Conservation (phyloP, 1,139 yeast genomes). For the Yamadazyma friedrichii region DNA sequence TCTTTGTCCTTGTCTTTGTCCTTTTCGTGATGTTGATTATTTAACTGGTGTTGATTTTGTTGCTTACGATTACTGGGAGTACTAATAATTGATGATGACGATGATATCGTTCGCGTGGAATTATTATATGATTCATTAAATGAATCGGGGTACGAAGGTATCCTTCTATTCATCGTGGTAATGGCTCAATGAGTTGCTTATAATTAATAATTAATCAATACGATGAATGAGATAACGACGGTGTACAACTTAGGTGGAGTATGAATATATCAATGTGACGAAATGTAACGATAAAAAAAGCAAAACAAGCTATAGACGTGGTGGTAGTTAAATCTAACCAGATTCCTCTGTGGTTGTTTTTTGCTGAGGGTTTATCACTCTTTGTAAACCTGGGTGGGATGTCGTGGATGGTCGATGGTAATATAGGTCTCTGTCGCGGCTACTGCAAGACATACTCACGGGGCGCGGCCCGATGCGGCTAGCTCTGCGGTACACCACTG, state of each 20-base stretch:
- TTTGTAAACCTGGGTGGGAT: not conserved
- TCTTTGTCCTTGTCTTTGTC: slow-evolving; percentile 15
- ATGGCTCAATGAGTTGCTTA: too few relatives aligned
- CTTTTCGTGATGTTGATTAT: not conserved
- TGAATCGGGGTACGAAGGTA: slow-evolving; percentile 20
- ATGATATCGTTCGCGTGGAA: slow-evolving; percentile 28
- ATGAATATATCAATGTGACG: too few relatives aligned
- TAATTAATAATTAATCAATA: not conserved
- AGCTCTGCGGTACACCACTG: too few relatives aligned
- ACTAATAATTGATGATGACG: slow-evolving; percentile 33
- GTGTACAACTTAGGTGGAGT: too few relatives aligned
- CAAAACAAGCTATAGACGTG: too few relatives aligned
- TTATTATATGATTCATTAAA: slow-evolving; percentile 21
- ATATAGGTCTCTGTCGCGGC: too few relatives aligned
- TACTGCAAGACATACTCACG: too few relatives aligned
- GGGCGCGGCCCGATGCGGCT: too few relatives aligned
- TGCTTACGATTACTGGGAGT: slow-evolving; percentile 34
- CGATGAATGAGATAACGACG: too few relatives aligned
- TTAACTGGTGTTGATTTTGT: slow-evolving; percentile 11
- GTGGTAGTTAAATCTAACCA: too few relatives aligned
- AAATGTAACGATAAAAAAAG: too few relatives aligned
- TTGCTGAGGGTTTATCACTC: slow-evolving; percentile 2
- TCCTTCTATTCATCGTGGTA: slow-evolving; percentile 16
- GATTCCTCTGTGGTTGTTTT: slow-evolving; percentile 3
- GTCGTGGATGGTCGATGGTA: not conserved